These are phyloP conservation scores for Beauveria pseudobassiana DNA, from an alignment of 2,329 filamentous ascomycete genomes.

Conservation along the genomic window DNA sequence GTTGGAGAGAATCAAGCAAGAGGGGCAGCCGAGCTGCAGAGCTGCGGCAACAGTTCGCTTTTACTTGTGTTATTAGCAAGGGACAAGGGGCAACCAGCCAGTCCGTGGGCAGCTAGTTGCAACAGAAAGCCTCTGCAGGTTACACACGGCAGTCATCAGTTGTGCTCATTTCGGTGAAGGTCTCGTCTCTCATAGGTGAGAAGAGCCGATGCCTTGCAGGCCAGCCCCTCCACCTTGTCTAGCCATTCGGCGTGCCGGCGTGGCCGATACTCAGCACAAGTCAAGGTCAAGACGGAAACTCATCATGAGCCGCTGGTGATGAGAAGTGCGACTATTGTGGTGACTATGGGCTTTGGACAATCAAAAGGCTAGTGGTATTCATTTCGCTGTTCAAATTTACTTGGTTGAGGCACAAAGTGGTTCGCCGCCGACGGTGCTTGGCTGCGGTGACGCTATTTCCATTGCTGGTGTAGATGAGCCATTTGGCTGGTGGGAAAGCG, in stretches of 20 bases:
- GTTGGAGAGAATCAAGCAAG: background rate
- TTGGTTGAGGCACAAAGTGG: background rate
- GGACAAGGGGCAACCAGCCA: background rate
- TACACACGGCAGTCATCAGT: background rate
- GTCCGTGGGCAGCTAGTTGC: background rate
- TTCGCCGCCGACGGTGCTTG: background rate
- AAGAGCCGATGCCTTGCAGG: background rate
- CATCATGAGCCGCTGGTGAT: background rate
- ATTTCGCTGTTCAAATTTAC: background rate
- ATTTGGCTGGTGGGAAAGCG: background rate
- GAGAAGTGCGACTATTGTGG: background rate
- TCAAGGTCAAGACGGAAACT: background rate
- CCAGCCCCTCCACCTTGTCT: background rate
- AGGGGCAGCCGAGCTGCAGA: slow-evolving; percentile 2
- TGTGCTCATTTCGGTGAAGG: slow-evolving; percentile 6
- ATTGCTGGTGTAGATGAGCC: background rate
- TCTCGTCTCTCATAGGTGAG: background rate
- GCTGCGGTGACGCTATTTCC: background rate
- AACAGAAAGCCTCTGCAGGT: background rate
- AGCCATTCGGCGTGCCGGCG: background rate
- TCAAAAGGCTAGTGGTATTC: too few species aligned
- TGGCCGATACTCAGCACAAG: too few species aligned
- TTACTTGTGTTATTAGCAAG: background rate
- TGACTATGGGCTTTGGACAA: background rate
- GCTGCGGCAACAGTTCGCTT: background rate